Evolutionary conservation across 2,329 filamentous ascomycete species (phyloP).

Genomic region (Sordariomycetes sp.): DNA sequence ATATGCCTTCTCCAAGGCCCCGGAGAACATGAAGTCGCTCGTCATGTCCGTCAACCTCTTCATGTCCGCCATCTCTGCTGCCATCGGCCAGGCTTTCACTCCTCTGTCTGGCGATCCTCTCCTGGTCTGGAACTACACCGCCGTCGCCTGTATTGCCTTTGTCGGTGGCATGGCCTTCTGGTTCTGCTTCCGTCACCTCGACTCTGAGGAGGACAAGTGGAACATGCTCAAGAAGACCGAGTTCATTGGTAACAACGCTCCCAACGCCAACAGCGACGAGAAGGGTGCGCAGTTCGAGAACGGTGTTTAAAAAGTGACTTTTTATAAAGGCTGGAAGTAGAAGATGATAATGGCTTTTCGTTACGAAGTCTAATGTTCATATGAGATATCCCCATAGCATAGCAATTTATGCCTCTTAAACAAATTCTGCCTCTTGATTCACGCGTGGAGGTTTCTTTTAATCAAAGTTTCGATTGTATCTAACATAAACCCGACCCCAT

Average conservation of each 20-base stretch:
- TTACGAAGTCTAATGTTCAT: too few species aligned
- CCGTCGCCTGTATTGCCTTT: conserved; percentile 52
- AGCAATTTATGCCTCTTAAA: too few species aligned
- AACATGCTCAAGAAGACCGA: conserved; percentile 49
- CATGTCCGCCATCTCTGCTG: conserved; percentile 60
- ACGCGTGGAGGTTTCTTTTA: too few species aligned
- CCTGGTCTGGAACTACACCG: conserved; percentile 63
- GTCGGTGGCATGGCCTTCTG: conserved; percentile 58
- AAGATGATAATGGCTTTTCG: neutral
- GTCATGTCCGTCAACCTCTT: conserved; percentile 62
- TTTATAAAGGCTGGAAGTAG: neutral
- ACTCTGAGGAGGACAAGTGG: conserved; percentile 57
- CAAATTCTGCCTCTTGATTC: too few species aligned
- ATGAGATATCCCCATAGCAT: too few species aligned
- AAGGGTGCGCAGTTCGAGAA: too few species aligned
- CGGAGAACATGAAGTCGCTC: conserved; percentile 72
- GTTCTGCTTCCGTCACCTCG: conserved; percentile 56
- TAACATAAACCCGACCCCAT: too few species aligned
- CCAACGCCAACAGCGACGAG: conserved; percentile 12
- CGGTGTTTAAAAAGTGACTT: too few species aligned
- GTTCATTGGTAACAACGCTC: conserved; percentile 29
- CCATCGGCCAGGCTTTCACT: conserved; percentile 61
- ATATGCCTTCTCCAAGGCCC: conserved; percentile 70
- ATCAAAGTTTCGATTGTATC: too few species aligned
- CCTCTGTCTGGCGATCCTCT: conserved; percentile 54